Conservation (phyloP, 306 rosid species). For the Rosa chinensis region DNA sequence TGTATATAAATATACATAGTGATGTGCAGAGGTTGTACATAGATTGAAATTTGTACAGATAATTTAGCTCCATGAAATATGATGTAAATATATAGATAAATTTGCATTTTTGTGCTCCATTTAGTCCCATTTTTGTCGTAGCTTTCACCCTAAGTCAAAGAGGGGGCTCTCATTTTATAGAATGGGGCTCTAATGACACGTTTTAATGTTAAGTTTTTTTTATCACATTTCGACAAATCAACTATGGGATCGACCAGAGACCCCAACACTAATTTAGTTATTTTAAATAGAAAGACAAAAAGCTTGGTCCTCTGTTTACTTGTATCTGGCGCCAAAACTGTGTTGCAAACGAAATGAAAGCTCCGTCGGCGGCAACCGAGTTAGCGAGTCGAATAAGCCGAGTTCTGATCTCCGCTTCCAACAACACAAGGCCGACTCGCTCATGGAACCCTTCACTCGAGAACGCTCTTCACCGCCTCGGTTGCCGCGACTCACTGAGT, state of each 20-base stretch:
- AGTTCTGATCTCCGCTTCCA: conserved; percentile 66
- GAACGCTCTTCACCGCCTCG: conserved; percentile 59
- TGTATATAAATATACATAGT: conserved; percentile 13
- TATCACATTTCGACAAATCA: too few relatives aligned
- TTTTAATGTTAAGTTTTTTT: too few relatives aligned
- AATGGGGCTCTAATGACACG: too few relatives aligned
- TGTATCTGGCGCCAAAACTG: neutral
- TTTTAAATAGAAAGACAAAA: too few relatives aligned
- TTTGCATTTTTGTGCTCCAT: too few relatives aligned
- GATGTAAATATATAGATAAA: too few relatives aligned
- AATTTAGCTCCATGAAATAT: neutral
- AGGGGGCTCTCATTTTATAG: too few relatives aligned
- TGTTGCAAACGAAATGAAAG: conserved; percentile 32
- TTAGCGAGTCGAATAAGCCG: conserved; percentile 61
- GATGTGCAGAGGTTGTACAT: conserved; percentile 32
- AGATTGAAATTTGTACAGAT: conserved; percentile 20
- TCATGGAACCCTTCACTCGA: conserved; percentile 73
- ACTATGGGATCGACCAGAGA: too few relatives aligned
- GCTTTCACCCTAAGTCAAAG: too few relatives aligned
- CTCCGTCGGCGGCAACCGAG: conserved; percentile 28
- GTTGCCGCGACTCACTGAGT: conserved; percentile 54
- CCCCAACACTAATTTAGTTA: too few relatives aligned
- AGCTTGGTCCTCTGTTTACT: too few relatives aligned
- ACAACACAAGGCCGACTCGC: conserved; percentile 40
- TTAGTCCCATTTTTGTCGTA: too few relatives aligned